A percentile compares a stretch with the other conserved stretches of the same genome.
Evolutionary conservation across 805 yeast genomes (phyloP).

Genomic region (Kodamaea sagamina): DNA sequence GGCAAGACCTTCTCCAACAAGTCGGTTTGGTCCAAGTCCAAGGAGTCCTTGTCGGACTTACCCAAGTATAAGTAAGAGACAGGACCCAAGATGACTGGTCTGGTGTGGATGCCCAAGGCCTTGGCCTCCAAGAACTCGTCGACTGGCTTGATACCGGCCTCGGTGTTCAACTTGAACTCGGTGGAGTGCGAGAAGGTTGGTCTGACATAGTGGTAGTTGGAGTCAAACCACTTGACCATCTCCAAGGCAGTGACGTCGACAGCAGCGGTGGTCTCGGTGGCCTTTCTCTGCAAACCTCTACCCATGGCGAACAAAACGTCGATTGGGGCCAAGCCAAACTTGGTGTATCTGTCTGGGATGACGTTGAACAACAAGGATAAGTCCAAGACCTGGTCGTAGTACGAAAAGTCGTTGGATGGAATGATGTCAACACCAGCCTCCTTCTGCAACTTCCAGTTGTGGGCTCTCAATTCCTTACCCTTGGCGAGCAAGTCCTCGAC

Average conservation of each 20-base stretch:
- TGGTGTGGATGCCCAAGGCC: conserved; percentile 91
- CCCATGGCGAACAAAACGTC: conserved; percentile 99
- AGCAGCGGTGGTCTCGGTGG: conserved; percentile 80
- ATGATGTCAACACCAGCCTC: conserved; percentile 96
- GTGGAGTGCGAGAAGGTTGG: conserved; percentile 97
- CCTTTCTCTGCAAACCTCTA: conserved; percentile 98
- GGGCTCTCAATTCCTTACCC: conserved; percentile 93
- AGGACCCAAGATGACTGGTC: conserved; percentile 97
- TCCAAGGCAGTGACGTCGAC: conserved; percentile 98
- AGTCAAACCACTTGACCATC: conserved; percentile 99
- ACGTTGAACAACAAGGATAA: conserved; percentile 90
- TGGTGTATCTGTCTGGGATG: conserved; percentile 95
- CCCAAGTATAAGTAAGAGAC: conserved; percentile 93
- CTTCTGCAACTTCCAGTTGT: conserved; percentile 97
- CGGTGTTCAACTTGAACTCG: conserved; percentile 82
- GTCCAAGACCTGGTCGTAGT: conserved; percentile 96
- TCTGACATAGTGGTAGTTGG: conserved; percentile 99
- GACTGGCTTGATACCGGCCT: conserved; percentile 86
- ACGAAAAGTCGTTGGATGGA: conserved; percentile 97
- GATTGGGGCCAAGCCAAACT: conserved; percentile 82
- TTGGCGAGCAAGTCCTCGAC: conserved; percentile 85
- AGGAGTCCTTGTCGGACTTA: conserved; percentile 97
- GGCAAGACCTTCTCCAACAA: conserved; percentile 89
- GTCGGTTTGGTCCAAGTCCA: conserved; percentile 90
- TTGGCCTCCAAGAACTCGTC: conserved; percentile 98